Conservation (phyloP, 2,329 filamentous ascomycete species). For the Xylariaceae sp. region DNA sequence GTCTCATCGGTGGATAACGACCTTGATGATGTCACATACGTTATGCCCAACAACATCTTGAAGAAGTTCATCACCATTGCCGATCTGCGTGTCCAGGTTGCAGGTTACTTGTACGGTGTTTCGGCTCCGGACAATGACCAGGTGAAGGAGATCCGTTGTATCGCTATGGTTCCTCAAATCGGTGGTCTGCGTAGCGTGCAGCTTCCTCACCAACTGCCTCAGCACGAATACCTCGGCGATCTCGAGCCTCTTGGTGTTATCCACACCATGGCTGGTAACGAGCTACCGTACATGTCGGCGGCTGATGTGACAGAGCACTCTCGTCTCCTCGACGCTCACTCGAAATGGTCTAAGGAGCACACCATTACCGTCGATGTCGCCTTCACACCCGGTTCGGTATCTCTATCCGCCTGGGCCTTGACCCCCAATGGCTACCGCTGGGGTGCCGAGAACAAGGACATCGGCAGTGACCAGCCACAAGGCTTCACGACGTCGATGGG, state of each 20-base stretch:
- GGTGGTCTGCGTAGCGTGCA: conserved; percentile 89
- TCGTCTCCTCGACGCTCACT: conserved; percentile 77
- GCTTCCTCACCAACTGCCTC: conserved; percentile 80
- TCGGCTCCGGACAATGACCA: conserved; percentile 92
- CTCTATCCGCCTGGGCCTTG: conserved; percentile 86
- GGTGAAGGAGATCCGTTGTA: conserved; percentile 94
- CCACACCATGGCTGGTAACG: conserved; percentile 90
- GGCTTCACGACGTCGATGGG: conserved; percentile 91
- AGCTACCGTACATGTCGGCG: conserved; percentile 93
- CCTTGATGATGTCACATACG: conserved; percentile 86
- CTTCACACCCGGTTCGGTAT: conserved; percentile 95
- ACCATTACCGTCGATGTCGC: conserved; percentile 92
- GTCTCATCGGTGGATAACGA: conserved; percentile 93
- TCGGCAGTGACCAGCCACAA: conserved; percentile 83
- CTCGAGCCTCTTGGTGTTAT: conserved; percentile 93
- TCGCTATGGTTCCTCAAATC: conserved; percentile 96
- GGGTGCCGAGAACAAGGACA: conserved; percentile 94
- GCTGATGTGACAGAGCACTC: conserved; percentile 93
- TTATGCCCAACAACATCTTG: conserved; percentile 98
- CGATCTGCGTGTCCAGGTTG: conserved; percentile 92
- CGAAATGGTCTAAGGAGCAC: conserved; percentile 75
- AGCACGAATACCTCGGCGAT: conserved; percentile 80
- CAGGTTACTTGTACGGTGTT: conserved; percentile 88
- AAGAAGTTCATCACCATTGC: conserved; percentile 98
- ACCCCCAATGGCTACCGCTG: conserved; percentile 92